Evolutionary conservation across 164 flowering plant genomes (phyloP).

Genomic region (Chloranthus sessilifolius): DNA sequence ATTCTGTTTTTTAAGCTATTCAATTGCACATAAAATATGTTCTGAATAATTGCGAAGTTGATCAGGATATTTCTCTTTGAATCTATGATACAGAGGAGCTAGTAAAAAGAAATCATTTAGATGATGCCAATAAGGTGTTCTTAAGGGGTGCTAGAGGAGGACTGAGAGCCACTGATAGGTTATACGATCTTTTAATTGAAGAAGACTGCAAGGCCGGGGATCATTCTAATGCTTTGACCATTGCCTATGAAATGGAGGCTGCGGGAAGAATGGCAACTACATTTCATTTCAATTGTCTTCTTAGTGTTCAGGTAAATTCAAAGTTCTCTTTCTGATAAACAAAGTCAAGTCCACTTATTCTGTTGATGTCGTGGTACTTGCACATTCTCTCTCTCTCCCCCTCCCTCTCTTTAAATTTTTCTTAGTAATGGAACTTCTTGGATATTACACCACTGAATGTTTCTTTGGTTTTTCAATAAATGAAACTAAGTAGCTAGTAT

Average conservation of each 20-base stretch:
- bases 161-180: conserved; percentile 75
- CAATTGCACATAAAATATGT: not conserved
- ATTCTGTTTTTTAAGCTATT: conserved; percentile 1
- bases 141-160: conserved; percentile 88
- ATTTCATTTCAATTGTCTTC: conserved; percentile 91
- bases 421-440: too few relatives aligned
- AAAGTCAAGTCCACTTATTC: too few relatives aligned
- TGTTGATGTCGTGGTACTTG: too few relatives aligned
- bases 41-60: not conserved
- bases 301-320: conserved; percentile 72
- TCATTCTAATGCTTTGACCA: conserved; percentile 92
- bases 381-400: too few relatives aligned
- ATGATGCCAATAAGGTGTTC: conserved; percentile 81
- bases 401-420: too few relatives aligned
- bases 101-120: conserved; percentile 56
- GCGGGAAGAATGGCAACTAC: conserved; percentile 96
- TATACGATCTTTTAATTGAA: conserved; percentile 79
- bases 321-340: conserved; percentile 1
- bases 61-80: not conserved
- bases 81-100: conserved; percentile 88
- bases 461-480: too few relatives aligned
- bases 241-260: conserved; percentile 96
- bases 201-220: conserved; percentile 95
- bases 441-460: too few relatives aligned
- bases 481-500: too few relatives aligned